Evolutionary conservation across 228 moss, liverwort and hornwort genomes (phyloP).

Genomic region (Sphagnum fallax): DNA sequence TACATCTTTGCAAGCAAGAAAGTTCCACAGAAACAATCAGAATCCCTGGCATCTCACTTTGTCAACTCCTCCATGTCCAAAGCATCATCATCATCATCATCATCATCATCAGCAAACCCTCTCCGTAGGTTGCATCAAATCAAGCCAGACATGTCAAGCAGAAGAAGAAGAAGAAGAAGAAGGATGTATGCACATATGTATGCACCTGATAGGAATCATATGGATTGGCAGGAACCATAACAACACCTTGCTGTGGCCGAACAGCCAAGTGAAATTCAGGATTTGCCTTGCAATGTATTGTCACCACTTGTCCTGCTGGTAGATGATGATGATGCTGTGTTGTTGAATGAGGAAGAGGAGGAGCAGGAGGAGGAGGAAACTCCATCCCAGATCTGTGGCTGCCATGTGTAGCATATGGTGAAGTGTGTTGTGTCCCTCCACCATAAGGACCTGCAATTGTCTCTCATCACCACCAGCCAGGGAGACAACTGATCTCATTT

Average conservation of each 20-base stretch:
- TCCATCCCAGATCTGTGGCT: background rate
- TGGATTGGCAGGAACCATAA: slow-evolving; percentile 43
- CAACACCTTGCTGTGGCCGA: slow-evolving; percentile 33
- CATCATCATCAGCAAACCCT: too few relatives aligned
- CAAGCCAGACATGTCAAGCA: too few relatives aligned
- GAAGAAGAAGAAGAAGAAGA: too few relatives aligned
- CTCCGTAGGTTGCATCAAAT: too few relatives aligned
- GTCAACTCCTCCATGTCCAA: too few relatives aligned
- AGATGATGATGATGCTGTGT: slow-evolving; percentile 6
- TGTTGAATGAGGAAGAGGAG: background rate
- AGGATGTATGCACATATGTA: background rate
- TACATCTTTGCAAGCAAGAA: too few relatives aligned
- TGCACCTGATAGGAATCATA: slow-evolving; percentile 59
- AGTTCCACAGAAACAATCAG: too few relatives aligned
- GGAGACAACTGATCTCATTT: background rate
- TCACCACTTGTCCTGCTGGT: slow-evolving; percentile 38
- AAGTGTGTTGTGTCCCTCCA: slow-evolving; percentile 19
- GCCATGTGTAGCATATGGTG: slow-evolving; percentile 30
- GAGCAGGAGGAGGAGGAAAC: background rate
- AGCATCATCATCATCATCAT: too few relatives aligned
- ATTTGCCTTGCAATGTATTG: slow-evolving; percentile 40
- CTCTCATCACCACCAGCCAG: background rate
- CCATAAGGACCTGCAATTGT: slow-evolving; percentile 26
- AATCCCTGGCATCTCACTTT: too few relatives aligned
- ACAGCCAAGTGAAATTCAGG: slow-evolving; percentile 44